These are phyloP conservation scores for Aplosporella prunicola DNA, from an alignment of 2,329 filamentous ascomycete genomes.

Conservation along the genomic window DNA sequence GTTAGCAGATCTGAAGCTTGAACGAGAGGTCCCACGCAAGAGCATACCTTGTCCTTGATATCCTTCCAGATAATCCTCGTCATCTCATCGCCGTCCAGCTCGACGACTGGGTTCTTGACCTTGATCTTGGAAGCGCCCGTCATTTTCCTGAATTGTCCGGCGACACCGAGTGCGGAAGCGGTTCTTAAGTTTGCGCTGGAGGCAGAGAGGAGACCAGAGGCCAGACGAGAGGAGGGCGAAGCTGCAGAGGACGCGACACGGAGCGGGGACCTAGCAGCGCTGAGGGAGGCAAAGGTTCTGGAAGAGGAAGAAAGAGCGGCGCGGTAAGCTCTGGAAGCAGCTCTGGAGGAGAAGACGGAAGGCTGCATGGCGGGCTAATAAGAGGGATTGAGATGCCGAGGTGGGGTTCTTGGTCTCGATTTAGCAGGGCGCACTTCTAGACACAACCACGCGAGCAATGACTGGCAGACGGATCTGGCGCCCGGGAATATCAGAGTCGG, in stretches of 20 bases:
- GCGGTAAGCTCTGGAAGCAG: conserved; percentile 8
- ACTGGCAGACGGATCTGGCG: not conserved
- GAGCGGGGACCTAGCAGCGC: conserved; percentile 1
- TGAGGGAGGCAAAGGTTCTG: conserved; percentile 6
- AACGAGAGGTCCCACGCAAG: not conserved
- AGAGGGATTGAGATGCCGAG: not conserved
- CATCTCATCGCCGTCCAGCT: conserved; percentile 93
- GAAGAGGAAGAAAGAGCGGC: conserved; percentile 1
- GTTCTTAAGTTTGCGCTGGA: conserved; percentile 1
- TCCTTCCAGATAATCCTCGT: conserved; percentile 98
- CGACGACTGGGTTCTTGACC: conserved; percentile 98
- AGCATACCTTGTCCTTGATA: conserved; percentile 81
- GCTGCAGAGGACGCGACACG: conserved; percentile 1
- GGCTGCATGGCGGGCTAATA: conserved; percentile 8
- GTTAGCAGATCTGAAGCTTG: not conserved
- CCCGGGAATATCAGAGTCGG: conserved; percentile 4
- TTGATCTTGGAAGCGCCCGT: conserved; percentile 71
- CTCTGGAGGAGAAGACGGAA: conserved; percentile 5
- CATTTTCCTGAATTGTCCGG: conserved; percentile 23
- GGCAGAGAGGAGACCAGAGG: conserved; percentile 3
- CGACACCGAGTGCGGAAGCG: conserved; percentile 1
- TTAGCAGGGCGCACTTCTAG: not conserved
- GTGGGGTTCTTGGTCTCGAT: conserved; percentile 1
- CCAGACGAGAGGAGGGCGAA: conserved; percentile 4
- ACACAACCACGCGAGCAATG: conserved; percentile 1